phyloP scores from a whole-genome alignment of 352 stramenopile genomes.

The Blastocystis sp. region DNA sequence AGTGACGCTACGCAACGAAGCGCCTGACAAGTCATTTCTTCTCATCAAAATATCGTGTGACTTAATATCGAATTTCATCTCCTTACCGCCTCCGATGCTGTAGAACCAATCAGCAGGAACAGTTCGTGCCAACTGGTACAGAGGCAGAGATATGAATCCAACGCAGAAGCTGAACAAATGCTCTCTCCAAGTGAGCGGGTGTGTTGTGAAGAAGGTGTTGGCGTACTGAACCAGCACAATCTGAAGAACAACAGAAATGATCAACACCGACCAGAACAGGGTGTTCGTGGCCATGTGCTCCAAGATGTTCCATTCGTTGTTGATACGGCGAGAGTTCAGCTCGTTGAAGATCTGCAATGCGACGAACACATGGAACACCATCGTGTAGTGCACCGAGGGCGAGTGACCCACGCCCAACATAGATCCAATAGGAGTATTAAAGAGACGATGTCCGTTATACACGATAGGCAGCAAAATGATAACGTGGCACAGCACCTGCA shows the following conservation, averaged over 20 bases:
- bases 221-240: constrained; percentile 87
- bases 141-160: constrained; percentile 69
- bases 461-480: constrained; percentile 70
- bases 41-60: background rate
- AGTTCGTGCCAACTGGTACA: constrained; percentile 72
- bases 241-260: constrained; percentile 81
- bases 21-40: background rate
- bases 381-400: constrained; percentile 83
- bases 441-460: constrained; percentile 11
- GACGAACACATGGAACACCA: constrained; percentile 93
- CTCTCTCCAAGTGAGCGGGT: constrained; percentile 68
- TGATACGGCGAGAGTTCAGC: constrained; percentile 79
- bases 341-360: constrained; percentile 87
- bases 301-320: constrained; percentile 89
- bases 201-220: constrained; percentile 72
- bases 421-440: background rate
- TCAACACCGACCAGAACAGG: constrained; percentile 82
- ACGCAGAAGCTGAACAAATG: constrained; percentile 71
- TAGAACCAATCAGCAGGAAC: constrained; percentile 68
- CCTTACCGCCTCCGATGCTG: constrained; percentile 5
- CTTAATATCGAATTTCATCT: background rate
- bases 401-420: constrained; percentile 4
- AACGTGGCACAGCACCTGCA: constrained; percentile 81
- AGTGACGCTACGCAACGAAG: constrained; percentile 39
- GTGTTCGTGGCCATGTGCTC: constrained; percentile 80